Evolutionary conservation across 352 stramenopile genomes (phyloP), one percentile per base, ranked within the genome.

Genomic region (Phytophthora nicotianae): DNA sequence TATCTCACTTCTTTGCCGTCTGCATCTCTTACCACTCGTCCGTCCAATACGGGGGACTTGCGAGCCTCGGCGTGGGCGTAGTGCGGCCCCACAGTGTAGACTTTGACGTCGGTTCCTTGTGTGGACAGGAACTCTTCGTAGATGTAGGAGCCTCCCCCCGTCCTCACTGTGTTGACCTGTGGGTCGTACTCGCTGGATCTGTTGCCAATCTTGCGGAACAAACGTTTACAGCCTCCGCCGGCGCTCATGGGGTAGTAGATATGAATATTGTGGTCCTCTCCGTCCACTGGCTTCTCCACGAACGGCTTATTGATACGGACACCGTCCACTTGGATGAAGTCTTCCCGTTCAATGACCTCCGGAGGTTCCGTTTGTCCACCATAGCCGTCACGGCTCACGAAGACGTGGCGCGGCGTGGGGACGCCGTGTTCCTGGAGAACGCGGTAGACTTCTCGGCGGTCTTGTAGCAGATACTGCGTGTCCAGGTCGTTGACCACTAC

Each of bases 31-130:
- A 98, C 80, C 2, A 99, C 98, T 56, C 98, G 97, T 19, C 98
- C 98, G 77, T 99, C 98, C 2, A 99, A 88, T n/a, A 98, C 96
- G 0, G 98, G 98, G 20, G 88, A 98, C 81, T 99, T 99, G 42
- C 98, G 83, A n/a, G 98, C 98, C 74, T 99, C 98, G 0, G 97
- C 98, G 75, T 99, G 98, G 17, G 97, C 98, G 71, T 99, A 99
- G 66, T 98, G 93, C 0, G 97, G 88, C 2, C 97, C 98, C 6
- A 99, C 98, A 0, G 96, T 99, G 75, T 99, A 99, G 60, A 99
- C 98, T 75, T 99, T 99, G 42, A 99, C 97, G 78, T 99, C 98
- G 0, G 97, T 99, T 20, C 98, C 98, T 63, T 99, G 97, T 8
- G 98, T 99, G 49, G 98, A 97, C 1, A 99, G 83, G 70, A 99